Base-by-base conservation (phyloP, 1,139 yeast species). In the Taiozyma onychis region DNA sequence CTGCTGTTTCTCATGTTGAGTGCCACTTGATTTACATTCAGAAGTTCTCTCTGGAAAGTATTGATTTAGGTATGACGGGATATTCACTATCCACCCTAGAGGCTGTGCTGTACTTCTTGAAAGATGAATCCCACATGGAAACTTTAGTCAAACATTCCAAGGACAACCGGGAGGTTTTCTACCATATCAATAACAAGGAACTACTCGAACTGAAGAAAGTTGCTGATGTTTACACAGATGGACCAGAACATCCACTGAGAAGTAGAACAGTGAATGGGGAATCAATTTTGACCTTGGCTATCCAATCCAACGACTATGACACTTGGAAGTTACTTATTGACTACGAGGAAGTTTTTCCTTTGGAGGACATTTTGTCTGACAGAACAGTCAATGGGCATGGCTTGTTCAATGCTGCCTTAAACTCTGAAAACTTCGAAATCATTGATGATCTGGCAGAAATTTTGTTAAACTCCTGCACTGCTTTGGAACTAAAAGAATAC, bases 1-100 rank as follows among this genome's bases (percentile, higher is more conserved):
- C 95, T 0, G 75, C 75, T 47, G 75, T 86, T 3, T 74, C 73
- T 9, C 69, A 83, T 59, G 63, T 88, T 22, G 85, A 80, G 57
- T 78, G 81, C 2, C 93, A 87, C 57, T 62, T 90, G 9, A 75
- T 71, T 48, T 88, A 88, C 62, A 74, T 89, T 46, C 80, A 81
- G 53, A 71, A 76, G 48, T 88, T 86, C 63, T 77, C 83, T 57
- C 77, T 67, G 65, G 76, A 66, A 53, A 71, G 70, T 39, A 59
- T 69, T 3, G 75, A 74, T 39, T 64, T 73, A 10, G 90, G 89
- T 0, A 67, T 75, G 26, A 58, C 72, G 7, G 88, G 87, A 0
- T 85, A 84, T 59, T 76, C 84, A 0, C 58, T 90, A 34, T 85
- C 96, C 48, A 88, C 96, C 11, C 71, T 90, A 44, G 96, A 90